phyloP scores from a whole-genome alignment of 1,284 basidiomycete species.

The Malassezia vespertilionis region DNA sequence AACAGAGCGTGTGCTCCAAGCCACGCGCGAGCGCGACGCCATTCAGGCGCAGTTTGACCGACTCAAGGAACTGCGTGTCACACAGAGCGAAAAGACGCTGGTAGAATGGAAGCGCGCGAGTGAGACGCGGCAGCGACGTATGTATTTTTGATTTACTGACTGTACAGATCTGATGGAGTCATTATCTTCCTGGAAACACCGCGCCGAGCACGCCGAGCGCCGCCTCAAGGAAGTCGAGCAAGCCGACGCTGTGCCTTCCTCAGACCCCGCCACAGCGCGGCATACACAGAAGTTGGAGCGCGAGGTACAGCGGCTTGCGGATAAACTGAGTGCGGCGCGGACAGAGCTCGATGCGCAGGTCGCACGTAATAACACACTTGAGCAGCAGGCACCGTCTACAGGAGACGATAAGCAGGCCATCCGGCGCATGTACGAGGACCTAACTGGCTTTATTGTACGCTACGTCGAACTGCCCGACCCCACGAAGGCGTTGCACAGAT shows the following conservation, averaged over 20 bases:
- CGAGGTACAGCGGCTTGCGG: constrained; percentile 1
- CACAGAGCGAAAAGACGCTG: constrained; percentile 28
- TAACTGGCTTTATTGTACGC: constrained; percentile 38
- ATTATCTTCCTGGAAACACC: constrained; percentile 11
- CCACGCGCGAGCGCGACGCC: constrained; percentile 26
- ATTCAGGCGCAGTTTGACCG: constrained; percentile 40
- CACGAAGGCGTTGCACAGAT: constrained; percentile 16
- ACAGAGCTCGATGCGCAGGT: not conserved
- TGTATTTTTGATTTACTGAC: not conserved
- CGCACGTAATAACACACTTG: not conserved
- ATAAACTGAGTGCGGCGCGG: not conserved
- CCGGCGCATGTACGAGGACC: constrained; percentile 42
- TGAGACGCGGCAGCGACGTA: constrained; percentile 27
- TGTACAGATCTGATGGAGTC: constrained; percentile 13
- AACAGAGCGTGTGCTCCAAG: constrained; percentile 13
- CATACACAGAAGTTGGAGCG: constrained; percentile 2
- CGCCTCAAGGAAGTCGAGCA: constrained; percentile 12
- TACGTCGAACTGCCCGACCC: constrained; percentile 23
- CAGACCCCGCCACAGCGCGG: not conserved
- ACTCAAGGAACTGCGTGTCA: constrained; percentile 30
- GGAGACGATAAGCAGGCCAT: constrained; percentile 30
- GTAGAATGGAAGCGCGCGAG: constrained; percentile 30
- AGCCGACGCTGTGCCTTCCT: not conserved
- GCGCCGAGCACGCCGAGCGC: constrained; percentile 18
- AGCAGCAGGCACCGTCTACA: not conserved